Conservation (phyloP, 495 filamentous ascomycete genomes). For the Viridothelium virens region DNA sequence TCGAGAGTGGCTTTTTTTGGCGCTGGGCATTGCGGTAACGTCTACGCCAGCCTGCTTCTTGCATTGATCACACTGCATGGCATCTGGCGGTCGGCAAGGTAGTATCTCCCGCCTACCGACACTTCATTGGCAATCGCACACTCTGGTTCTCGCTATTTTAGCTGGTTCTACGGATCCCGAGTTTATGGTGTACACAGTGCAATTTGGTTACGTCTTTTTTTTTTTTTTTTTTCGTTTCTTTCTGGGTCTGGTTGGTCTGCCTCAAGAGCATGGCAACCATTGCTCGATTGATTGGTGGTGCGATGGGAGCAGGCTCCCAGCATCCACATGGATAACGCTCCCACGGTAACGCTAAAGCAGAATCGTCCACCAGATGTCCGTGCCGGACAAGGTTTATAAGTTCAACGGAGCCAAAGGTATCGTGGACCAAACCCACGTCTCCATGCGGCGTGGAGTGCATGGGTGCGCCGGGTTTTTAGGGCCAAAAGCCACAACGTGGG, state of each 20-base stretch:
- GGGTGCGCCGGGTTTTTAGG: neutral
- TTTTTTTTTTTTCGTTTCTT: no score
- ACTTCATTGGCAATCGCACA: neutral
- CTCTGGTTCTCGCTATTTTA: no score
- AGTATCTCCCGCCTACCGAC: neutral
- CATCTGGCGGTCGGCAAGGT: neutral
- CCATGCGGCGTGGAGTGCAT: neutral
- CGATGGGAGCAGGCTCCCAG: no score
- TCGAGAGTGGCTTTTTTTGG: neutral
- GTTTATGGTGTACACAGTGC: no score
- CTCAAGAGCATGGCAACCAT: no score
- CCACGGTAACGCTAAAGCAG: neutral
- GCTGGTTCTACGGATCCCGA: no score
- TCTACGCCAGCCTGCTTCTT: neutral
- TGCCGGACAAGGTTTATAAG: neutral
- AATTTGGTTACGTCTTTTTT: no score
- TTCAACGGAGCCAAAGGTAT: neutral
- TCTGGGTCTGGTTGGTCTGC: no score
- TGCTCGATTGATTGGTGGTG: no score
- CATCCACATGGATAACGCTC: neutral
- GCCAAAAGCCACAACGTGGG: neutral
- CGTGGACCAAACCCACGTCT: neutral
- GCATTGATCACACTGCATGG: slow-evolving; percentile 11
- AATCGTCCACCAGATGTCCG: neutral
- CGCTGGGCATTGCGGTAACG: neutral